A percentile compares a stretch with the other conserved stretches of the same genome.
phyloP scores from a whole-genome alignment of 2,329 filamentous ascomycete species.

The Ascomycota sp. region DNA sequence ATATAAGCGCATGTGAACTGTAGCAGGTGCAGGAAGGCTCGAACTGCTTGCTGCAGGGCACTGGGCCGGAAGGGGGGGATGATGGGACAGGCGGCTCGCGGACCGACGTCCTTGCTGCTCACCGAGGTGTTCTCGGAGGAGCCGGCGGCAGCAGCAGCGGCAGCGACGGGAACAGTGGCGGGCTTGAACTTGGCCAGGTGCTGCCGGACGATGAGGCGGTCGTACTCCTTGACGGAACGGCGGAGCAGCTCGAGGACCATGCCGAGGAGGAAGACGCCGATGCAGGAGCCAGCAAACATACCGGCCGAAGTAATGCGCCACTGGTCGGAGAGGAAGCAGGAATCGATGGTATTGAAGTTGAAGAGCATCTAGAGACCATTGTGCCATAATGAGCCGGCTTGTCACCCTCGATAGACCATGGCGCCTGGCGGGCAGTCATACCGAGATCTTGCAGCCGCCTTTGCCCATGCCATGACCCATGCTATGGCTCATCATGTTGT shows the following conservation, averaged over 20 bases:
- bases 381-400: too few species aligned
- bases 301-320: slow-evolving; percentile 52
- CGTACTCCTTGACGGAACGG: slow-evolving; percentile 50
- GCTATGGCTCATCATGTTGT: slow-evolving; percentile 3
- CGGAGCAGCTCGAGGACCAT: slow-evolving; percentile 53
- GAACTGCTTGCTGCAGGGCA: slow-evolving; percentile 41
- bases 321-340: slow-evolving; percentile 45
- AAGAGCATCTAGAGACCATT: slow-evolving; percentile 43
- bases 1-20: slow-evolving; percentile 63
- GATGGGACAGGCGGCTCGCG: slow-evolving; percentile 1
- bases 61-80: slow-evolving; percentile 29
- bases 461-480: slow-evolving; percentile 6
- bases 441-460: slow-evolving; percentile 20
- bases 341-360: slow-evolving; percentile 57
- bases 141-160: slow-evolving; percentile 2
- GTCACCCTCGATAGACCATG: too few species aligned
- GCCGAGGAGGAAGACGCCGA: slow-evolving; percentile 57
- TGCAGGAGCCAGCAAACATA: slow-evolving; percentile 64
- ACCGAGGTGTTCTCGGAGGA: slow-evolving; percentile 4
- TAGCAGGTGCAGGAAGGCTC: slow-evolving; percentile 45
- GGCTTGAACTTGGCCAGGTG: slow-evolving; percentile 17
- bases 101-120: slow-evolving; percentile 5
- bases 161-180: too few species aligned
- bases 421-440: too few species aligned
- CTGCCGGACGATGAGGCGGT: slow-evolving; percentile 39